A percentile compares a stretch with the other conserved stretches of the same genome.
These are phyloP conservation scores for Aureobasidium sp. DNA, from an alignment of 2,329 filamentous ascomycete species.

Conservation along the genomic window DNA sequence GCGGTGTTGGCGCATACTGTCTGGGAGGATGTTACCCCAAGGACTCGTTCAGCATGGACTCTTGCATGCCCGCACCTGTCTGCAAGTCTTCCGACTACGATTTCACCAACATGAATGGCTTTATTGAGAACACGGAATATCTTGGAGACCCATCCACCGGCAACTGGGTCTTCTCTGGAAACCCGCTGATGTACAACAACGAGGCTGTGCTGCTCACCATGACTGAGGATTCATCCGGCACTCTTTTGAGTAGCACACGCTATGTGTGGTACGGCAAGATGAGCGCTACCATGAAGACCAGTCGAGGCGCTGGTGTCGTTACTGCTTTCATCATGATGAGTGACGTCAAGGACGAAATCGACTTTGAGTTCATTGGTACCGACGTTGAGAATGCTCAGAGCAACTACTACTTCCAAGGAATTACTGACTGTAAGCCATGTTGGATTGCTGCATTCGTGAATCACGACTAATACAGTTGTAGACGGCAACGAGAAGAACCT, in stretches of 20 bases:
- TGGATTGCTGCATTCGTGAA: not conserved
- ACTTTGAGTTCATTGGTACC: slow-evolving; percentile 86
- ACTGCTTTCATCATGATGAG: slow-evolving; percentile 93
- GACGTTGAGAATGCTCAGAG: slow-evolving; percentile 74
- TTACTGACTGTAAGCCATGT: slow-evolving; percentile 67
- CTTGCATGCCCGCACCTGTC: slow-evolving; percentile 75
- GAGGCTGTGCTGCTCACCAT: slow-evolving; percentile 73
- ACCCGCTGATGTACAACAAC: slow-evolving; percentile 57
- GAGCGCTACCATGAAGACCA: slow-evolving; percentile 74
- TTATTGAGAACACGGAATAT: slow-evolving; percentile 68
- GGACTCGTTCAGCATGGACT: slow-evolving; percentile 71
- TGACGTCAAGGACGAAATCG: slow-evolving; percentile 96
- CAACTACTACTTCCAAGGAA: slow-evolving; percentile 95
- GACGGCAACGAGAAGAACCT: slow-evolving; percentile 71
- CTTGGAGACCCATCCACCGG: slow-evolving; percentile 70
- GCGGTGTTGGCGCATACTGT: slow-evolving; percentile 89
- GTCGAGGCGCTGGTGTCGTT: slow-evolving; percentile 80
- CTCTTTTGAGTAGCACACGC: slow-evolving; percentile 70
- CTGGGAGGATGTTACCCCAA: slow-evolving; percentile 89
- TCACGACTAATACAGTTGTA: slow-evolving; percentile 29
- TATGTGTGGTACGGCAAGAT: slow-evolving; percentile 99
- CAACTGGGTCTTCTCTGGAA: slow-evolving; percentile 86
- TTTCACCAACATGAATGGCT: slow-evolving; percentile 62
- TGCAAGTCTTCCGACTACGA: slow-evolving; percentile 68
- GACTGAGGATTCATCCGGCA: slow-evolving; percentile 76